Evolutionary conservation across 257 asterid species (phyloP), one percentile per base, ranked within the genome.

Genomic region (Osmanthus fragrans): DNA sequence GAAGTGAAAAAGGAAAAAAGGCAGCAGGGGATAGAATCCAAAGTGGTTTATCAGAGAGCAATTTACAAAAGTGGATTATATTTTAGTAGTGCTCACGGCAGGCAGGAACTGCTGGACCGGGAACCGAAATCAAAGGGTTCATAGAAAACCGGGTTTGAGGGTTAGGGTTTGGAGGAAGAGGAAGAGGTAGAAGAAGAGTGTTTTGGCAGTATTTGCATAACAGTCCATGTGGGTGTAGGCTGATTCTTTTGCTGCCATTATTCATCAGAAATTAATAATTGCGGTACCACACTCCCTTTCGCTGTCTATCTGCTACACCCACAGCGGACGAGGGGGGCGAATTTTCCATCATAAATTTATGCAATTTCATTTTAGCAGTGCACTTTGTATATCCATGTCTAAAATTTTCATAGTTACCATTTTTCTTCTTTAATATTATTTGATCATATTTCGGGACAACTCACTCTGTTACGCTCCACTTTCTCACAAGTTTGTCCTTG

Each of bases 301-400:
- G 60, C 82, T 51, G 70, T 77, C 81, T 63, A 21, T 74, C 85
- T 81, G 82, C 49, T 30, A 70, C 80, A 37, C 70, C 8, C 82
- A 82, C 88, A 70, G 87, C 91, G 85, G 87, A 84, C 85, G 65
- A 83, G 80, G 86, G 85, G 89, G 89, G 87, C 79, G 84, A 67
- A 74, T 78, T 76, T 76, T 73, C 71, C 33, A 40, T 72, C 79
- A 72, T 68, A 27, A 25, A 63, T 63, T 25, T 25, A 9, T 25
- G 66, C 66, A 21, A 21, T 8, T 58, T 58, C 30, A 58, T 2
- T 58, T 56, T 21, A 10, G 47, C 15, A 13, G 6, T 45, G 54
- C 56, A 45, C n/a, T 47, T 47, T 47, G 56, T 16, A 47, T 15
- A 15, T 47, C 16, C 54, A 45, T 12, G 16, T 40, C 16, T 11